Conservation (phyloP, 2,329 filamentous ascomycete genomes). For the Aspergillus ochraceoroseus region DNA sequence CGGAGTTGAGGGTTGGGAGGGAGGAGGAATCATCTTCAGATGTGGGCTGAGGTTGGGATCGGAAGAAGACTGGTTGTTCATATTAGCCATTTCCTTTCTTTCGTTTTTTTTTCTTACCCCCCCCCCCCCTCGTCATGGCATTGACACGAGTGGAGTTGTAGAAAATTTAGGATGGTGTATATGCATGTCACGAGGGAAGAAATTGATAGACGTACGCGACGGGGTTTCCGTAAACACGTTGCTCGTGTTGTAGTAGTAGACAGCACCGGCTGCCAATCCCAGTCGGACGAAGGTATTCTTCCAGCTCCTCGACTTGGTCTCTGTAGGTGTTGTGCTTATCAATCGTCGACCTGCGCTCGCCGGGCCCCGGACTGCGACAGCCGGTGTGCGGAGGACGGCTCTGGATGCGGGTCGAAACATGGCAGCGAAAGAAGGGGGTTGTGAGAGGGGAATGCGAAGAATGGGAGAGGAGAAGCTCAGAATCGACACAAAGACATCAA, state of each 20-base stretch:
- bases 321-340: slow-evolving; percentile 53
- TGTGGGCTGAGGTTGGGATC: slow-evolving; percentile 28
- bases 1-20: slow-evolving; percentile 61
- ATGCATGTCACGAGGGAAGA: slow-evolving; percentile 14
- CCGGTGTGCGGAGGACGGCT: slow-evolving; percentile 39
- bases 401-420: slow-evolving; percentile 54
- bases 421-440: slow-evolving; percentile 13
- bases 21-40: slow-evolving; percentile 47
- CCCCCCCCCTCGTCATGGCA: too few relatives aligned
- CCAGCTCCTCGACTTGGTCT: slow-evolving; percentile 70
- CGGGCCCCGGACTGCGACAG: slow-evolving; percentile 30
- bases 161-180: too few relatives aligned
- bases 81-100: slow-evolving; percentile 10
- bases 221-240: slow-evolving; percentile 80
- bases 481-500: neutral
- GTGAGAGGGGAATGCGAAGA: neutral
- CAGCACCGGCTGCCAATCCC: slow-evolving; percentile 66
- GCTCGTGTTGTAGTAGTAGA: slow-evolving; percentile 95
- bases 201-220: slow-evolving; percentile 54
- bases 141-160: too few relatives aligned
- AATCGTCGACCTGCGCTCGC: slow-evolving; percentile 43
- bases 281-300: slow-evolving; percentile 70
- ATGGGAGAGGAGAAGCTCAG: slow-evolving; percentile 5
- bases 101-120: too few relatives aligned
- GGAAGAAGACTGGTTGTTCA: slow-evolving; percentile 31